Base-by-base conservation (phyloP, 331 rosid genomes). In the Malus hybrid region DNA sequence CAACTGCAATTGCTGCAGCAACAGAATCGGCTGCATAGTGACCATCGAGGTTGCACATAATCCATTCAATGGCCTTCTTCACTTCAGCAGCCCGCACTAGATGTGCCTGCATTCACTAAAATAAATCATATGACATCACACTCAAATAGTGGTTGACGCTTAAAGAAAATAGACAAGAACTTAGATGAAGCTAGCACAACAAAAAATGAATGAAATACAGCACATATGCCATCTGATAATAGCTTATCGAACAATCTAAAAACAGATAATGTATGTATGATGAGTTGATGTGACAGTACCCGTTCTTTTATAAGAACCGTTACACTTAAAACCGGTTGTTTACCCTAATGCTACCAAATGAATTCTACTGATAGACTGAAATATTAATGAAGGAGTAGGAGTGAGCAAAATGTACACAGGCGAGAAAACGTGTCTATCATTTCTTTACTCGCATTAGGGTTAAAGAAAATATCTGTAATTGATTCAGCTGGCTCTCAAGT, bases 31-130 rank as follows among this genome's bases (percentile, higher is more conserved):
- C 93, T 76, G 98, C 99, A 83, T 92, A 95, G 79, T 92, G 93
- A 70, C 93, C 98, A 82, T 95, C 99, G 70, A 83, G 84, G 82
- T 88, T 95, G 90, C 83, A 81, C 91, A 95, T 89, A 82, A 95
- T 95, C 99, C 97, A 92, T 81, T 92, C 99, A 24, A 90, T 90
- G 79, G 96, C 96, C 77, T 82, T 92, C 83, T 95, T 95, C 88
- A 95, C 97, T 87, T 95, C 97, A 78, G 98, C 92, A 76, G 99
- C 96, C 88, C 85, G 94, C 77, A 88, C 84, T 84, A 95, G 91
- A 92, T 95, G 99, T 83, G 93, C 98, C 99, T 95, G 99, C 98
- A 92, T 84, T 95, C 98, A 95, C 98, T 90, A 95, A 90, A 89
- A 90, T 83, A 83, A 78, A 87, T 90, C 90, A 86, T 83, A 89